These are phyloP conservation scores for Vaccinium myrtillus DNA, from an alignment of 148 eudicot species.

Conservation along the genomic window DNA sequence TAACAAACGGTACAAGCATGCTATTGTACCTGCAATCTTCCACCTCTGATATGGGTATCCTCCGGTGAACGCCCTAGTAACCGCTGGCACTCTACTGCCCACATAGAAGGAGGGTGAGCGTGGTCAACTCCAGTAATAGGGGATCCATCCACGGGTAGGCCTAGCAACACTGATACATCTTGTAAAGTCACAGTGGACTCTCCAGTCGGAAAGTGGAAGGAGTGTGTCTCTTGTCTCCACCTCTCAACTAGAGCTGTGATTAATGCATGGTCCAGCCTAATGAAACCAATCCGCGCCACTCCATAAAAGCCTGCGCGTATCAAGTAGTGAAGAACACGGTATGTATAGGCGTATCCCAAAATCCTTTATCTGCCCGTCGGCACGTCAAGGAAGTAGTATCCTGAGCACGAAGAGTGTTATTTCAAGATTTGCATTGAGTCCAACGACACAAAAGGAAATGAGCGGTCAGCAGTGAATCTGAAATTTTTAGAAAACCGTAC, in stretches of 20 bases:
- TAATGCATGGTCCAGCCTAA: constrained; percentile 3
- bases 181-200: constrained; percentile 19
- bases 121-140: constrained; percentile 2
- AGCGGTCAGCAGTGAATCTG: neutral
- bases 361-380: constrained; percentile 7
- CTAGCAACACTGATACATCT: constrained; percentile 10
- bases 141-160: constrained; percentile 11
- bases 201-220: constrained; percentile 12
- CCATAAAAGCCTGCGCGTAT: constrained; percentile 1
- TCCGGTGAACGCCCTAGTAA: neutral
- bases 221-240: constrained; percentile 23
- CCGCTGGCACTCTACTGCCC: constrained; percentile 7
- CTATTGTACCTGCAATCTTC: neutral
- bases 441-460: neutral
- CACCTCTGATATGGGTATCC: neutral
- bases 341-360: constrained; percentile 7
- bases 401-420: neutral
- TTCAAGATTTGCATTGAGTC: neutral
- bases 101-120: neutral
- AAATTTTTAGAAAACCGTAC: neutral
- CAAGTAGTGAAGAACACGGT: constrained; percentile 4
- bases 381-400: constrained; percentile 2
- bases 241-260: constrained; percentile 19
- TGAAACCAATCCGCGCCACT: constrained; percentile 3
- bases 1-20: neutral